These are phyloP conservation scores for Brettanomyces sp. DNA, from an alignment of 805 yeast species.

Conservation along the genomic window DNA sequence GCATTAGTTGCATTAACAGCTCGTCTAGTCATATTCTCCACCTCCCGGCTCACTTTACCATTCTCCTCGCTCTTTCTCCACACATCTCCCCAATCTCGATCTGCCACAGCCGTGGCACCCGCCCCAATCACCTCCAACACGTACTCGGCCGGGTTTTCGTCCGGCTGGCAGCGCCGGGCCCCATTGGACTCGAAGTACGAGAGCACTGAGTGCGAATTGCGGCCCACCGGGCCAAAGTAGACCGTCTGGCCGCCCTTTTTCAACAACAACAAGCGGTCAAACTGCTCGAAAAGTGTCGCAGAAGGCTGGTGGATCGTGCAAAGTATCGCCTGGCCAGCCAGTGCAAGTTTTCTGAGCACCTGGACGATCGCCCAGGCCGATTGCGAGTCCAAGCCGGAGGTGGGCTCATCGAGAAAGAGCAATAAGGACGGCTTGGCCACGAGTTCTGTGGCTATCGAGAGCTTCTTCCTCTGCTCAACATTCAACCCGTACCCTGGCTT, in stretches of 20 bases:
- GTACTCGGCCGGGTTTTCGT: conserved; percentile 72
- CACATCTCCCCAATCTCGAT: conserved; percentile 64
- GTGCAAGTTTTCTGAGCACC: conserved; percentile 38
- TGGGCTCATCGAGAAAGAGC: conserved; percentile 50
- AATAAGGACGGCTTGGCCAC: conserved; percentile 46
- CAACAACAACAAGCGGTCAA: conserved; percentile 33
- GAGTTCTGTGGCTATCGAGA: conserved; percentile 46
- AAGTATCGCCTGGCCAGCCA: conserved; percentile 45
- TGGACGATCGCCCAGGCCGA: conserved; percentile 52
- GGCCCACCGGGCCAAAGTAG: conserved; percentile 46
- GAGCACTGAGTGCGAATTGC: conserved; percentile 32
- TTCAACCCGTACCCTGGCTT: conserved; percentile 39
- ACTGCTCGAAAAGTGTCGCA: conserved; percentile 33
- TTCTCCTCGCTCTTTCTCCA: conserved; percentile 38
- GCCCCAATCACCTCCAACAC: conserved; percentile 72
- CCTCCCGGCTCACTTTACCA: conserved; percentile 17
- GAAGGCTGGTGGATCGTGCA: conserved; percentile 53
- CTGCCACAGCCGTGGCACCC: conserved; percentile 58
- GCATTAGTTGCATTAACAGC: not conserved
- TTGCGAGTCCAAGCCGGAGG: conserved; percentile 48
- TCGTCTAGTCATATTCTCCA: conserved; percentile 18
- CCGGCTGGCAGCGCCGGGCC: conserved; percentile 52
- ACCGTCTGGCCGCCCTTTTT: conserved; percentile 46
- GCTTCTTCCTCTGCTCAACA: conserved; percentile 45
- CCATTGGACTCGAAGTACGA: conserved; percentile 44